These are phyloP conservation scores for Yamadazyma dushanensis DNA, from an alignment of 1,139 yeast species.

Conservation along the genomic window DNA sequence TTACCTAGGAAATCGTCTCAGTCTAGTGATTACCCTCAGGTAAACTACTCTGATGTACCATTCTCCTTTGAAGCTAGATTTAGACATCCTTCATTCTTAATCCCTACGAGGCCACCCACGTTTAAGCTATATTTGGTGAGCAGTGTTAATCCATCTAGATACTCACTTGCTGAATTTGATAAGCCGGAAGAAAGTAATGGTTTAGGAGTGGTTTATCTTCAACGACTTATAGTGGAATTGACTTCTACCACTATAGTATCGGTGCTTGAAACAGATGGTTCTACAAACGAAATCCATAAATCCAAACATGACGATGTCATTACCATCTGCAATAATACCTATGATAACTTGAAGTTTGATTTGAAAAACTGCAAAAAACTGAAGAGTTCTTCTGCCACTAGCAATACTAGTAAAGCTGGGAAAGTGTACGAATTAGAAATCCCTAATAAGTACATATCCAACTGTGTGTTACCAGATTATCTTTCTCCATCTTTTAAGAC, in stretches of 20 bases:
- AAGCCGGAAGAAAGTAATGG: conserved; percentile 46
- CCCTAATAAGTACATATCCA: conserved; percentile 39
- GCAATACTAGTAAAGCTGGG: conserved; percentile 12
- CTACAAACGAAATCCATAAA: conserved; percentile 26
- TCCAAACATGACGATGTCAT: conserved; percentile 29
- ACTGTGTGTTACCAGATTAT: conserved; percentile 48
- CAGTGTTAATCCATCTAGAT: conserved; percentile 32
- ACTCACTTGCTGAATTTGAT: conserved; percentile 37
- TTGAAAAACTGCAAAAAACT: conserved; percentile 34
- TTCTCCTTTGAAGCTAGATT: conserved; percentile 50
- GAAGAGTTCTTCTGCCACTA: conserved; percentile 25
- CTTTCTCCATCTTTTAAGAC: conserved; percentile 57
- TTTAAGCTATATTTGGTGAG: conserved; percentile 42
- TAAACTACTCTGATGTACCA: conserved; percentile 38
- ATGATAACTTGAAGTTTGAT: conserved; percentile 41
- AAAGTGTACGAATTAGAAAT: conserved; percentile 45
- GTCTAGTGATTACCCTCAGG: conserved; percentile 20
- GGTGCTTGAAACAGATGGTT: conserved; percentile 36
- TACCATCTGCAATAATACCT: conserved; percentile 31
- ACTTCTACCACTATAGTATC: conserved; percentile 31
- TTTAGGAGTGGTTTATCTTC: conserved; percentile 46
- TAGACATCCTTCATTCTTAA: conserved; percentile 44
- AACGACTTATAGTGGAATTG: conserved; percentile 36
- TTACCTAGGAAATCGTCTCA: conserved; percentile 6
- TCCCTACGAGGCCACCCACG: conserved; percentile 42